Base-by-base conservation (phyloP, 345 rosid species). In the Hibiscus tridactylites region DNA sequence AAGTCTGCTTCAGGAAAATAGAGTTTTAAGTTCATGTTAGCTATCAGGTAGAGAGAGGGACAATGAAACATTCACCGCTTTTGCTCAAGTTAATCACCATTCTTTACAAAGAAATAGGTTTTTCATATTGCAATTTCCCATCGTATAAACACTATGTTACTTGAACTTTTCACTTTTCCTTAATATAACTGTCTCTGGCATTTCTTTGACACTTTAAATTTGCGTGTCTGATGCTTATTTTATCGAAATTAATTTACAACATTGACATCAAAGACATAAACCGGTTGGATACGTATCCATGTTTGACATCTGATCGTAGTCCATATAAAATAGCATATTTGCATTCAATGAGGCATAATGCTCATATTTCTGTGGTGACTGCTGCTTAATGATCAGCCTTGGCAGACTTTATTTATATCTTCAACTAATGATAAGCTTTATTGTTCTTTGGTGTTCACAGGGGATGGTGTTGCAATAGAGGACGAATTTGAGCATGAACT, bases 401-500 rank as follows among this genome's bases (percentile, higher is more conserved):
- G 17, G 29, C 12, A 64, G 13, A 39, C 6, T 17, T 63, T 64
- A 4, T 9, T 17, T 64, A 16, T 19, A 39, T 39, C 50, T 39
- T 39, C 68, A 26, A 39, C 29, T 67, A 78, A 19, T 71, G 8
- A 57, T 65, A 16, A 49, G 56, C 77, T 47, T 72, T 31, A 9
- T 13, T 65, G n/a, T 29, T 60, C 35, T 73, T 65, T 57, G 68
- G 46, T 67, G 15, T 75, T 74, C 21, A 54, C 84, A 87, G 96
- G 71, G 57, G 81, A 73, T 72, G 78, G 74, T 65, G 62, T 56
- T 59, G 76, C 80, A 71, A 76, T 70, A 81, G 88, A 83, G 75
- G 79, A 79, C 19, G 83, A 61, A 66, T 61, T 84, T 65, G 97
- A 95, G 61, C 88, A 85, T 16, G 83, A 87, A 71, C 85, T 91